A percentile compares a stretch with the other conserved stretches of the same genome.
phyloP scores from a whole-genome alignment of 1,139 yeast genomes.

The Candida sp. region DNA sequence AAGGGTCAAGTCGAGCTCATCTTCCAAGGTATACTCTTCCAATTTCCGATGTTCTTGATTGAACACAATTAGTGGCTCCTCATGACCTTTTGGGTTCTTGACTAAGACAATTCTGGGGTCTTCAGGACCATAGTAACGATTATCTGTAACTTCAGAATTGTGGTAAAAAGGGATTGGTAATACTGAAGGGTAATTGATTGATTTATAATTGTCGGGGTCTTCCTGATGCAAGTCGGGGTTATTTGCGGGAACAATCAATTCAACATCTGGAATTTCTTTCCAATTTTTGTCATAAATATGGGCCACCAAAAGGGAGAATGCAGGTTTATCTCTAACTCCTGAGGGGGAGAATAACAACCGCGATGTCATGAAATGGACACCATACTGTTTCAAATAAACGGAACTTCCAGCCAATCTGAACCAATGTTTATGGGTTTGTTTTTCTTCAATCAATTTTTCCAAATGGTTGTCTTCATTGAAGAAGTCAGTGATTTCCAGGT shows the following conservation, averaged over 20 bases:
- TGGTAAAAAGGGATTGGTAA: conserved; percentile 33
- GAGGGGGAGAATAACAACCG: conserved; percentile 22
- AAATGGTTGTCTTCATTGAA: conserved; percentile 13
- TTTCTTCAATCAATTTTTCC: conserved; percentile 14
- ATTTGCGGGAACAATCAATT: conserved; percentile 21
- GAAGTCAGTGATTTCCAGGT: conserved; percentile 15
- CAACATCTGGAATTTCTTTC: conserved; percentile 20
- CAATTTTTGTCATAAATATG: conserved; percentile 26
- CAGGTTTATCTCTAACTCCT: conserved; percentile 18
- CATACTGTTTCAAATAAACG: conserved; percentile 30
- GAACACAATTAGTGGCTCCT: conserved; percentile 35
- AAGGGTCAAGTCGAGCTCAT: conserved; percentile 4
- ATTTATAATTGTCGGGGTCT: conserved; percentile 4
- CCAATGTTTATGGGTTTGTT: conserved; percentile 20
- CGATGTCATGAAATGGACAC: conserved; percentile 30
- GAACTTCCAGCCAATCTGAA: conserved; percentile 29
- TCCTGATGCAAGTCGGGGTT: conserved; percentile 12
- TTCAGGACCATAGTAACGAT: conserved; percentile 38
- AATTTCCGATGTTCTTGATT: conserved; percentile 29
- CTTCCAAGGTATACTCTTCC: conserved; percentile 7
- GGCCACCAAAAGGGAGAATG: conserved; percentile 20
- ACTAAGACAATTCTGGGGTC: conserved; percentile 38
- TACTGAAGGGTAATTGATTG: conserved; percentile 25
- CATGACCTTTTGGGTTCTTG: conserved; percentile 25
- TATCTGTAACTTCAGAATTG: conserved; percentile 16